Evolutionary conservation across 768 basidiomycete genomes (phyloP), one percentile per base, ranked within the genome.

Genomic region (Hericium alpestre): DNA sequence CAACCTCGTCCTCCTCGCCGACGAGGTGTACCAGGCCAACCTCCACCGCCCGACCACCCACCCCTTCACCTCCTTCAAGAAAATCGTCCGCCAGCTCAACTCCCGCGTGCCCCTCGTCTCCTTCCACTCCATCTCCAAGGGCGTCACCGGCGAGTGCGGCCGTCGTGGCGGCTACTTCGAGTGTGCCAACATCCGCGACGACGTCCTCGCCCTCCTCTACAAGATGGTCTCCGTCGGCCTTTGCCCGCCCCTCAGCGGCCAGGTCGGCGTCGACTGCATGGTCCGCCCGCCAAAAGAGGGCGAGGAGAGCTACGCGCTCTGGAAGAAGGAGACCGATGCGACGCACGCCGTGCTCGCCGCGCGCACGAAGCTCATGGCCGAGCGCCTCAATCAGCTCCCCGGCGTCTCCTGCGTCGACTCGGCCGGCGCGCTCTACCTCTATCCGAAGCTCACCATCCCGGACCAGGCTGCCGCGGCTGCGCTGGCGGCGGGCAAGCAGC

Each of bases 1-100:
- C 72, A 75, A 76, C 7, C 83, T 99, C 57, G 87, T 95, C 20
- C 81, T 99, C 53, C 81, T 98, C 61, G 95, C 95, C 0, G 95
- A 99, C 70, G 95, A 99, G 70, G 95, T 99, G n/a, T 97, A 99
- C 78, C 95, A 99, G 72, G 74, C 74, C 64, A 98, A 98, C 75
- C 79, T 98, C 47, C 93, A 94, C 74, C 75, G 78, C 48, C 75
- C 72, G 43, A 66, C 70, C 2, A 75, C 75, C 1, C 83, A 88
- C 68, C 79, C 88, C 0, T 99, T 99, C 79, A 81, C 83, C 52
- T 92, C 89, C 10, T 98, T 99, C 82, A 97, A 97, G 71, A 88
- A 92, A 71, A 77, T 91, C 53, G 82, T 96, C 2, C 73, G 77
- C 53, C 72, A 78, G 43, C 73, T 86, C 61, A 69, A 79, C 54